These are phyloP conservation scores for Starmerella powellii DNA, from an alignment of 805 yeast genomes.

Conservation along the genomic window DNA sequence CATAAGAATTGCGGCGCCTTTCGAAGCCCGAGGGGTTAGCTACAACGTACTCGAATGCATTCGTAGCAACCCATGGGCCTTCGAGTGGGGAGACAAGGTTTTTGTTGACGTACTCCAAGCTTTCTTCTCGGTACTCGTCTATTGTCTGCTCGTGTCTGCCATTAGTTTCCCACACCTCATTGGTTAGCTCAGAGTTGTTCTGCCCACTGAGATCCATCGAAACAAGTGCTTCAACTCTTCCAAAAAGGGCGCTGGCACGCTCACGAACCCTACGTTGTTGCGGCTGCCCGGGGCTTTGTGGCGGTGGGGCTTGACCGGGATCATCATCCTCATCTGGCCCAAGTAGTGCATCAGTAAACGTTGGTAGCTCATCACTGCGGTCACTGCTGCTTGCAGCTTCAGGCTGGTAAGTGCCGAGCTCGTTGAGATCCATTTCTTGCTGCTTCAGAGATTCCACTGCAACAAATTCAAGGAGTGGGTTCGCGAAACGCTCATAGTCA, in stretches of 20 bases:
- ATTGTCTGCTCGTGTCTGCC: conserved; percentile 35
- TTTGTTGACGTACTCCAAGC: conserved; percentile 69
- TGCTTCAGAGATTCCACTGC: conserved; percentile 60
- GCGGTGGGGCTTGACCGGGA: no score
- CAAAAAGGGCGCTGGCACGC: not conserved
- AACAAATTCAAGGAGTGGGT: conserved; percentile 72
- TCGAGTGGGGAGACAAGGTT: conserved; percentile 55
- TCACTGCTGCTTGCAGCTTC: conserved; percentile 1
- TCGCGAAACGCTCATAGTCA: conserved; percentile 69
- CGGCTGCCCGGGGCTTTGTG: not conserved
- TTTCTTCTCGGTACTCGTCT: conserved; percentile 64
- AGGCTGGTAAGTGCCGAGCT: conserved; percentile 10
- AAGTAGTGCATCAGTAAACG: no score
- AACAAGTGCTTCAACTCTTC: conserved; percentile 3
- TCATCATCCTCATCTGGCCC: no score
- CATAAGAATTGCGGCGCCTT: conserved; percentile 30
- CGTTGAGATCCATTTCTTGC: conserved; percentile 5
- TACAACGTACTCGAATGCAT: conserved; percentile 41
- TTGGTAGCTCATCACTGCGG: no score
- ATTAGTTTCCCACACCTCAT: conserved; percentile 2
- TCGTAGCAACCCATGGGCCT: conserved; percentile 71
- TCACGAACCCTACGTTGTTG: not conserved
- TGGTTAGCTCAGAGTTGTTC: conserved; percentile 2
- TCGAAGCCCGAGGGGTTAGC: conserved; percentile 35
- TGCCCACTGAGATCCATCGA: conserved; percentile 1